These are phyloP conservation scores for Tricholoma sp. DNA, from an alignment of 768 basidiomycete genomes.

Conservation along the genomic window DNA sequence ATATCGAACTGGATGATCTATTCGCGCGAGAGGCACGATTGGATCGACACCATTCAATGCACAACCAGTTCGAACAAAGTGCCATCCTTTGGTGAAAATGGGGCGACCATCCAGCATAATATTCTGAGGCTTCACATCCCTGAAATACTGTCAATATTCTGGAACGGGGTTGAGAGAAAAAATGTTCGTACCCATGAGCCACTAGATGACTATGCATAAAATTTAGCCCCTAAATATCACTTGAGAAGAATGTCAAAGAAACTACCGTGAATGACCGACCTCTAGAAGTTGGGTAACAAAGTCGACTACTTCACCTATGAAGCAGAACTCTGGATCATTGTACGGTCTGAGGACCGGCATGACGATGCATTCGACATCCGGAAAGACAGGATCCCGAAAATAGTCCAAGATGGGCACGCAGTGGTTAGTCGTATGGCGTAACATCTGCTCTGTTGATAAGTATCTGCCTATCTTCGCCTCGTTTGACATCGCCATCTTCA, in stretches of 20 bases:
- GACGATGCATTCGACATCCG: constrained; percentile 16
- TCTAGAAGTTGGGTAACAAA: constrained; percentile 25
- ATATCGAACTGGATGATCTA: constrained; percentile 31
- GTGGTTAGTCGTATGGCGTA: constrained; percentile 7
- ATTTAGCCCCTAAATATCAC: constrained; percentile 24
- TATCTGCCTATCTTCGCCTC: constrained; percentile 7
- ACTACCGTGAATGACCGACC: neutral
- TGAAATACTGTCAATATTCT: neutral
- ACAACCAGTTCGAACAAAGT: constrained; percentile 24
- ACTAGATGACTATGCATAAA: constrained; percentile 27
- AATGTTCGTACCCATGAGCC: constrained; percentile 22
- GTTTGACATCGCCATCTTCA: neutral
- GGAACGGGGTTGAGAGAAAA: neutral
- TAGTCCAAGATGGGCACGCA: constrained; percentile 16
- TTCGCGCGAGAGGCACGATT: constrained; percentile 23
- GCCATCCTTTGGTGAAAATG: constrained; percentile 28
- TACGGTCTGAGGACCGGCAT: constrained; percentile 34
- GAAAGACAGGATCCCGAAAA: constrained; percentile 10
- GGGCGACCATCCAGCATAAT: constrained; percentile 34
- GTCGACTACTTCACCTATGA: constrained; percentile 24
- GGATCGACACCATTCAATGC: constrained; percentile 26
- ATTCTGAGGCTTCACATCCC: constrained; percentile 26
- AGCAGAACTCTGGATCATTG: constrained; percentile 26
- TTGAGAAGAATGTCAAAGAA: neutral
- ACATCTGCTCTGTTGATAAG: constrained; percentile 5